Percentiles rank a stretch among this genome's conserved stretches.
Evolutionary conservation across 2,329 filamentous ascomycete species (phyloP).

Genomic region (Aspergillus fumigatiaffinis): DNA sequence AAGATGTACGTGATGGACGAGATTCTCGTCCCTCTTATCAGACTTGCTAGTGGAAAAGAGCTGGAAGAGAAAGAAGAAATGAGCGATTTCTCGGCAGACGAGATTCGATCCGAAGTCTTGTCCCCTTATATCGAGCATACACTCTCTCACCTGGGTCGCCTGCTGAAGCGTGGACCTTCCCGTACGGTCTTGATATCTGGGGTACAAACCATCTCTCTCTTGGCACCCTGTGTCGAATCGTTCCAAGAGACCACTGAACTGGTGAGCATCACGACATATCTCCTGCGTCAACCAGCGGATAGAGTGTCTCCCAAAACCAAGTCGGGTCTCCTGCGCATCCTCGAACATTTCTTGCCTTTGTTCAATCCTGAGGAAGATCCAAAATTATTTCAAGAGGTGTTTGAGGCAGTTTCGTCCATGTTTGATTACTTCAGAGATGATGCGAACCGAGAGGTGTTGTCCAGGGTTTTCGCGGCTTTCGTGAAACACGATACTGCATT

Average conservation of each 20-base stretch:
- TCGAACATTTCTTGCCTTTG: constrained; percentile 74
- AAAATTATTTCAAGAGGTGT: constrained; percentile 62
- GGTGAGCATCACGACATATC: constrained; percentile 72
- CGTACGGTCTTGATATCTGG: constrained; percentile 75
- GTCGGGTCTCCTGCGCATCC: constrained; percentile 70
- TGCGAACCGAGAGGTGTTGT: constrained; percentile 68
- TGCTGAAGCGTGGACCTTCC: constrained; percentile 58
- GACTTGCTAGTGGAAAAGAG: constrained; percentile 53
- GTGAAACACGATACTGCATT: constrained; percentile 61
- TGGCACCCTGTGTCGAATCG: constrained; percentile 66
- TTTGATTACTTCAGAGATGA: constrained; percentile 90
- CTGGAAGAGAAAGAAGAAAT: constrained; percentile 48
- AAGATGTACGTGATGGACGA: constrained; percentile 72
- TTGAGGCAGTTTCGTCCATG: constrained; percentile 69
- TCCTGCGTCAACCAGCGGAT: constrained; percentile 80
- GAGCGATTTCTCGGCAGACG: constrained; percentile 36
- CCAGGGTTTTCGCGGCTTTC: constrained; percentile 68
- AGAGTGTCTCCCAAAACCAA: constrained; percentile 81
- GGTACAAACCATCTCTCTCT: constrained; percentile 72
- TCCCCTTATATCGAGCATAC: constrained; percentile 63
- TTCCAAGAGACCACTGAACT: constrained; percentile 66
- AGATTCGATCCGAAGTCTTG: constrained; percentile 35
- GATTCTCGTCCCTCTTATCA: constrained; percentile 68
- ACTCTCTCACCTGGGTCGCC: constrained; percentile 50
- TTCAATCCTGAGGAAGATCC: constrained; percentile 55